Evolutionary conservation across 2,329 filamentous ascomycete genomes (phyloP).

Genomic region (Ilyonectria sp.): DNA sequence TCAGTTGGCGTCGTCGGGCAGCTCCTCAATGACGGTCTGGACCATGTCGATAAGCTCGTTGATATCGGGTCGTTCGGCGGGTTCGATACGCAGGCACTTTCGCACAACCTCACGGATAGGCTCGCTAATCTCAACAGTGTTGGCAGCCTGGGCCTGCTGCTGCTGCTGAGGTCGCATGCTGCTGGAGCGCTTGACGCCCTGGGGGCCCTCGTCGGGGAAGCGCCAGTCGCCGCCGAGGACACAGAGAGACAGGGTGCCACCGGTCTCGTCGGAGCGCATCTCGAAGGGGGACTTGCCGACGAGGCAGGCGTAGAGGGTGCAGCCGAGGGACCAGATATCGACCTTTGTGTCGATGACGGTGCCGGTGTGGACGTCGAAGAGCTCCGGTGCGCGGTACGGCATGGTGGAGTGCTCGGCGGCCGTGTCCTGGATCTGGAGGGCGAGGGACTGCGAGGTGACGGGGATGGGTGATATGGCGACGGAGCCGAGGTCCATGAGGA

Average conservation of each 20-base stretch:
- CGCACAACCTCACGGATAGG: slow-evolving; percentile 89
- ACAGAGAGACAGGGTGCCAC: slow-evolving; percentile 92
- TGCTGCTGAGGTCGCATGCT: slow-evolving; percentile 53
- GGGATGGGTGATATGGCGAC: slow-evolving; percentile 88
- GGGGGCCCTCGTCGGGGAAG: slow-evolving; percentile 89
- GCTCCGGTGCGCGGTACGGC: slow-evolving; percentile 97
- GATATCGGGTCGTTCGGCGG: slow-evolving; percentile 88
- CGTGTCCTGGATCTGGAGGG: slow-evolving; percentile 92
- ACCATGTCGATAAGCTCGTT: slow-evolving; percentile 86
- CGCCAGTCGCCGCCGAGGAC: slow-evolving; percentile 95
- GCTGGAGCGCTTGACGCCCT: slow-evolving; percentile 65
- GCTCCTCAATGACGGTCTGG: slow-evolving; percentile 77
- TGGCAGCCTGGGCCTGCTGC: slow-evolving; percentile 48
- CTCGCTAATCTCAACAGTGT: slow-evolving; percentile 77
- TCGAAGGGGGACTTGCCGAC: slow-evolving; percentile 98
- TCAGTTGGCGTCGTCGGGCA: slow-evolving; percentile 69
- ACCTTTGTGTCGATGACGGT: slow-evolving; percentile 95
- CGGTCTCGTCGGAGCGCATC: slow-evolving; percentile 94
- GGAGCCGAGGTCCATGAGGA: slow-evolving; percentile 98
- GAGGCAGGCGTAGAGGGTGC: slow-evolving; percentile 96
- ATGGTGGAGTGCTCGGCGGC: slow-evolving; percentile 98
- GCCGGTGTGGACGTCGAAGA: slow-evolving; percentile 97
- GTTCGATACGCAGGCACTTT: slow-evolving; percentile 88
- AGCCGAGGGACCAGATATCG: slow-evolving; percentile 97
- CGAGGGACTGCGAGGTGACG: slow-evolving; percentile 91